Base-by-base conservation (phyloP, 495 filamentous ascomycete species). In the Penicillium riverlandense region DNA sequence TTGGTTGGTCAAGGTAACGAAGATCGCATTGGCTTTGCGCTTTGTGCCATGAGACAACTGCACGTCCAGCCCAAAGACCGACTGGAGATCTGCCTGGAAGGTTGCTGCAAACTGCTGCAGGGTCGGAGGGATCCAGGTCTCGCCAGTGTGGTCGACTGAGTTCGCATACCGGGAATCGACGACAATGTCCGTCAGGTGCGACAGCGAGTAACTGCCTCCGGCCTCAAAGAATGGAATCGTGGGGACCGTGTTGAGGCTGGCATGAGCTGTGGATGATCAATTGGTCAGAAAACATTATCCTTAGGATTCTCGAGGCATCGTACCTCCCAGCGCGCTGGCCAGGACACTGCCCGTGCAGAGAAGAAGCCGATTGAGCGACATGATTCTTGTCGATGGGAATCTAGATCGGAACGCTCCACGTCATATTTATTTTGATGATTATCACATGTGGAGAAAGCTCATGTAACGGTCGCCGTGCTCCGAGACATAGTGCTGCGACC, bases 61-160 rank as follows among this genome's bases (percentile, higher is more conserved):
- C 40, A 66, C 12, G 31, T 65, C 50, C 8, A 66, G 16, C 2
- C 45, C 57, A 27, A 67, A 34, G 9, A 50, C 49, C 16, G 48
- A 53, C 11, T 51, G 47, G 1, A 76, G 50, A 41, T 76, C 68
- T 2, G 47, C 54, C 11, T 57, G 57, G 29, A 76, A 75, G 4
- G 65, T 69, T 8, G 53, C 38, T 2, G 69, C 70, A 42, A 76
- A 75, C 1, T 64, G 53, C 11, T 49, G 47, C 9, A 75, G 51
- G 13, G 59, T 71, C 13, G 70, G 71, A 6, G 73, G 70, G 9
- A 75, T 75, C n/a, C 69, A 53, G 10, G 73, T 76, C 45, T 71
- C 53, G 29, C 72, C 71, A 13, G 53, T 22, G 8, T 56, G 52
- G 39, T 76, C 62, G 13, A 65, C 58, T 0, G 47, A 30, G 7